Conservation (phyloP, 148 eudicot genomes). For the Bassia scoparia region DNA sequence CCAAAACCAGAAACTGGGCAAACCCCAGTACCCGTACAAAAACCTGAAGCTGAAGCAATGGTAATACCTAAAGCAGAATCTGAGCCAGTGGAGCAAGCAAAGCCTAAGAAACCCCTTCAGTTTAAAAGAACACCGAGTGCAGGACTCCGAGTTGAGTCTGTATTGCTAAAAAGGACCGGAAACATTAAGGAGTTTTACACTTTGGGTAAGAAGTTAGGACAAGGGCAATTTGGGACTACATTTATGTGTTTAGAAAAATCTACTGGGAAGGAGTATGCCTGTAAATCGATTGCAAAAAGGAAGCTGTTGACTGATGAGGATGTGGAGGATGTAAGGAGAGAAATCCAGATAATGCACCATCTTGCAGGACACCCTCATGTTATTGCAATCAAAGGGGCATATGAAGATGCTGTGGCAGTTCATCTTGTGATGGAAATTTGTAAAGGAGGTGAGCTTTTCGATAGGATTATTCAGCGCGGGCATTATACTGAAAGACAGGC, state of each 20-base stretch:
- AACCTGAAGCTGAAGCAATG: conserved; percentile 39
- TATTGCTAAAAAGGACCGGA: conserved; percentile 45
- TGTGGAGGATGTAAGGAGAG: conserved; percentile 64
- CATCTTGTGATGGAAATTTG: conserved; percentile 62
- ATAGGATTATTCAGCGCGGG: conserved; percentile 54
- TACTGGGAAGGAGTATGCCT: conserved; percentile 44
- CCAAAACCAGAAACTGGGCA: conserved; percentile 37
- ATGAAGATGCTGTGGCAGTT: conserved; percentile 53
- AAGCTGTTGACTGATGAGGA: conserved; percentile 50
- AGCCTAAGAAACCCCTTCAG: conserved; percentile 46
- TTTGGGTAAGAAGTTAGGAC: conserved; percentile 58
- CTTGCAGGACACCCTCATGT: conserved; percentile 54
- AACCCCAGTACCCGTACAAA: conserved; percentile 19
- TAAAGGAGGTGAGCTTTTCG: conserved; percentile 62
- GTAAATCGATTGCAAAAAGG: conserved; percentile 58
- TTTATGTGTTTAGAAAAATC: conserved; percentile 50
- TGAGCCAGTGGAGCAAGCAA: conserved; percentile 40
- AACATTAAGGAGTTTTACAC: conserved; percentile 52
- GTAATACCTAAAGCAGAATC: conserved; percentile 39
- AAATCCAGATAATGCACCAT: conserved; percentile 69
- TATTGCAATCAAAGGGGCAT: conserved; percentile 47
- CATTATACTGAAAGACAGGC: conserved; percentile 57
- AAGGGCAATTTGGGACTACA: conserved; percentile 60
- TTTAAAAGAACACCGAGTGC: conserved; percentile 52
- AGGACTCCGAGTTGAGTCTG: conserved; percentile 46